Base-by-base conservation (phyloP, 2,329 filamentous ascomycete species). In the Alternaria gaisen region DNA sequence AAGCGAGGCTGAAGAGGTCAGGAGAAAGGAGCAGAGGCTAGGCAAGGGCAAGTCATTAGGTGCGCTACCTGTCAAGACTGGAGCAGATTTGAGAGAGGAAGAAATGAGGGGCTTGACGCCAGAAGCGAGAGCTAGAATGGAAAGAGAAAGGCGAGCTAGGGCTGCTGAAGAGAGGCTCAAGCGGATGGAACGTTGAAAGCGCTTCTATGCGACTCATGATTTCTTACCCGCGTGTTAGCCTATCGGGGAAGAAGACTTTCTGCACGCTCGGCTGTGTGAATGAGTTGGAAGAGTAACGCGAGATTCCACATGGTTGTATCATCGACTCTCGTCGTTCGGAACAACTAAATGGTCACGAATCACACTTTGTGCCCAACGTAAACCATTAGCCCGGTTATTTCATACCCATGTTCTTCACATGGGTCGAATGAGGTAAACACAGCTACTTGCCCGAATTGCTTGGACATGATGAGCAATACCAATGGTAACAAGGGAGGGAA, bases 121-220 rank as follows among this genome's bases (percentile, higher is more conserved):
- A 0, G 94, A 98, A 80, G 94, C 95, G 87, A 87, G 89, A 76
- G 87, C 89, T 86, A 88, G 87, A 75, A 79, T 98, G 55, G 95
- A 98, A 78, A 84, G 95, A 69, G 95, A 99, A 80, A 85, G 93
- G 70, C 90, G 94, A 73, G 95, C 95, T 4, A 88, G 94, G 71
- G 95, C 95, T 9, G 94, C 94, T 0, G 95, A 98, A 80, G 94
- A 94, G 81, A 88, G 94, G 74, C 85, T 97, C 61, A 88, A 86
- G 80, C 85, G 85, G 72, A 69, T 78, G 64, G 68, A 74, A 51
- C 38, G 38, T 30, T 59, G 52, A 59, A 22, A 24, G 24, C 14
- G 26, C 18, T 38, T n/a, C 3, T 2, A 32, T 24, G 4, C 22
- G 28, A 22, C 10, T 40, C 22, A 32, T 8, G 18, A 24, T 12